phyloP scores from a whole-genome alignment of 257 asterid genomes.

The Solanum tacnaense region DNA sequence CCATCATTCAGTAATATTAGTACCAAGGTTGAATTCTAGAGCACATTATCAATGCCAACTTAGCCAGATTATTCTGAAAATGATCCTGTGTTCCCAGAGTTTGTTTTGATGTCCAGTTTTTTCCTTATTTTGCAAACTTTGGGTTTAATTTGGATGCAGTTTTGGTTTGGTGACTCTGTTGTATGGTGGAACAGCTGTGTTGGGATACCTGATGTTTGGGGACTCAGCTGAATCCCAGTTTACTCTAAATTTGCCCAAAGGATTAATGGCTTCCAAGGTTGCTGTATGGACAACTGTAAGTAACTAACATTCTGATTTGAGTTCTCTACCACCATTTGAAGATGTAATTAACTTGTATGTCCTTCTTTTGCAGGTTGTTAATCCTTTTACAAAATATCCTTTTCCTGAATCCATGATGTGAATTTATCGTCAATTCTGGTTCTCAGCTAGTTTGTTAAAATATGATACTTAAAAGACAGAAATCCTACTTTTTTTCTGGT shows the following conservation, averaged over 20 bases:
- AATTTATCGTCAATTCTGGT: neutral
- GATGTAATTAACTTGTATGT: conserved; percentile 7
- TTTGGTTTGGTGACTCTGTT: conserved; percentile 68
- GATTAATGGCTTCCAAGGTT: conserved; percentile 61
- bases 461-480: neutral
- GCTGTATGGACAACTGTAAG: conserved; percentile 98
- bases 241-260: conserved; percentile 86
- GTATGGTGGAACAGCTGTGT: conserved; percentile 72
- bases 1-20: neutral
- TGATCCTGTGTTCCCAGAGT: neutral
- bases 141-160: conserved; percentile 29
- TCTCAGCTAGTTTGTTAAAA: neutral
- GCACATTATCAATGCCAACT: neutral
- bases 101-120: neutral
- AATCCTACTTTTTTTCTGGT: neutral
- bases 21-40: neutral
- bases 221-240: conserved; percentile 75
- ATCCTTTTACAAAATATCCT: conserved; percentile 98
- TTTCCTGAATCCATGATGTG: conserved; percentile 6
- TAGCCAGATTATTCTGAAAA: neutral
- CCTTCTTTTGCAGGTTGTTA: conserved; percentile 65
- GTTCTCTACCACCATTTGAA: neutral
- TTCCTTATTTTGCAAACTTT: neutral
- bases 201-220: conserved; percentile 87
- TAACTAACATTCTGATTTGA: neutral